Base-by-base conservation (phyloP, 805 yeast genomes). In the Hanseniaspora jakobsenii region DNA sequence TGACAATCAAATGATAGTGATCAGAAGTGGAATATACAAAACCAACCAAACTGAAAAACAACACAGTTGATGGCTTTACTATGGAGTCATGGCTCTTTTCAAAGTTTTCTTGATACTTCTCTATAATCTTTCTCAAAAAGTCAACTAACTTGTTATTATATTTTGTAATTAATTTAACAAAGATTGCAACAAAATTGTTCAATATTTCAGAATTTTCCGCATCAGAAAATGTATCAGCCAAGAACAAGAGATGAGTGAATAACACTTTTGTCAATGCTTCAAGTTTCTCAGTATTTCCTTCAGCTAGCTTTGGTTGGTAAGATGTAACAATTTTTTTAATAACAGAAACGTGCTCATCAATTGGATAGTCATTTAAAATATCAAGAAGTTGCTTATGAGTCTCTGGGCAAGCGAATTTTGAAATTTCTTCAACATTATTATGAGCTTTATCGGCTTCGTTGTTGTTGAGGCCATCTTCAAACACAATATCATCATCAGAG, bases 1-100 rank as follows among this genome's bases (percentile, higher is more conserved):
- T 87, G 4, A 78, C 87, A 9, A 91, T 81, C 48, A 86, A 68
- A 66, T 91, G 98, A 62, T 82, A 89, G 57, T 85, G 87, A 66
- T 91, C 99, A 0, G 98, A 91, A 1, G 96, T 85, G 0, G 98
- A 87, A 57, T 81, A 91, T 4, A 86, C 58, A 44, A 71, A 66
- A 6, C 96, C 96, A 47, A 87, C 68, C 4, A 85, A 53, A 0
- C 77, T 67, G 55, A 79, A 82, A 48, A 81, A 73, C 5, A 83
- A 61, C 48, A 85, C 61, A 56, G 86, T 94, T 1, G 55, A 48
- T 13, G 50, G 50, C 3, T 73, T 63, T 13, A 63, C 52, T 34
- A 58, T 61, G 24, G 71, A 68, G 48, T 65, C 67, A 26, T 56
- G 52, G 7, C 54, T 53, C 12, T 55, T 54, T 38, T 62, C 55